A percentile compares a stretch with the other conserved stretches of the same genome.
These are phyloP conservation scores for Dioszegia crocea DNA, from an alignment of 768 basidiomycete species.

Conservation along the genomic window DNA sequence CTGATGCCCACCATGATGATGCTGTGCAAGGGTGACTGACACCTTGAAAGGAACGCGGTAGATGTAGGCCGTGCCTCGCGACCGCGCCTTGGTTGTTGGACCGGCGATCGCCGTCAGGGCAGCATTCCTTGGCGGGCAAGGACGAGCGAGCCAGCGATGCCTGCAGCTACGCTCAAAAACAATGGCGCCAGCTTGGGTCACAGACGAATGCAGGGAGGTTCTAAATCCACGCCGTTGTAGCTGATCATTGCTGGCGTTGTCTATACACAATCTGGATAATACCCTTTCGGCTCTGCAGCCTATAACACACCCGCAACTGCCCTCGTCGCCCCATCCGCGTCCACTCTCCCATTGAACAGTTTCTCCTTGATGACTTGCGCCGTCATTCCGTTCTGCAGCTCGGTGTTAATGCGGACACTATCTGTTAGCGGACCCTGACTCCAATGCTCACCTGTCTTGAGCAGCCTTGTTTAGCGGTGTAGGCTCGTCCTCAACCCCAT, in stretches of 20 bases:
- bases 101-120: no score
- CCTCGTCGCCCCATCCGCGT: slow-evolving; percentile 12
- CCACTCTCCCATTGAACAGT: slow-evolving; percentile 58
- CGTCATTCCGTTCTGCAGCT: slow-evolving; percentile 90
- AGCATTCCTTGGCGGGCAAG: no score
- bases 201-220: no score
- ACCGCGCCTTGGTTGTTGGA: neutral
- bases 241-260: no score
- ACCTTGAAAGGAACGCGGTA: neutral
- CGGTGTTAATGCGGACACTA: slow-evolving; percentile 82
- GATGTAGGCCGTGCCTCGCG: neutral
- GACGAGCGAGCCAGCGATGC: no score
- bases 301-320: slow-evolving; percentile 11
- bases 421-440: neutral
- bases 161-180: no score
- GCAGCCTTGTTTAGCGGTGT: slow-evolving; percentile 83
- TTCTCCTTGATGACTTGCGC: slow-evolving; percentile 89
- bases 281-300: no score
- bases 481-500: slow-evolving; percentile 67
- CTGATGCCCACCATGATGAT: slow-evolving; percentile 34
- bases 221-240: no score
- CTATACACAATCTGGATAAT: no score
- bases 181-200: no score
- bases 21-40: neutral
- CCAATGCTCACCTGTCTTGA: slow-evolving; percentile 68